Base-by-base conservation (phyloP, 345 rosid species). In the Nephelium lappaceum region DNA sequence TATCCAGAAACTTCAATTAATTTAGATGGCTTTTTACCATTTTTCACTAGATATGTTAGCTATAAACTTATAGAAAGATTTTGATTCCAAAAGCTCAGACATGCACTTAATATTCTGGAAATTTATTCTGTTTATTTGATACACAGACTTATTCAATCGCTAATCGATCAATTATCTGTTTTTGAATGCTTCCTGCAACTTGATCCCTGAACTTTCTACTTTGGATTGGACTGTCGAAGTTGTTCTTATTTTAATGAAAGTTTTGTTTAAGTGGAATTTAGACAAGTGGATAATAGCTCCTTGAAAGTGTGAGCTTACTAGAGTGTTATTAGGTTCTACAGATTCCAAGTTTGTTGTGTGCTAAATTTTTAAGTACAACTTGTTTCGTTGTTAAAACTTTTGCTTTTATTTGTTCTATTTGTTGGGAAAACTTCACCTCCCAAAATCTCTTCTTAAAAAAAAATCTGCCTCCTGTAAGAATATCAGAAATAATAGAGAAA, bases 301-400 rank as follows among this genome's bases (percentile, higher is more conserved):
- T 42, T 1, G 49, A 14, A 62, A 25, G 41, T 38, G 23, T 31
- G 36, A 25, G 23, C n/a, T 18, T 27, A 43, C 47, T 23, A 24
- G n/a, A n/a, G 12, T 43, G 63, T 63, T 18, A 36, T 42, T 14
- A 14, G 57, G 69, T 25, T 43, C 77, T 11, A 63, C 11, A 12
- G 42, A 43, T 63, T 23, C 58, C 68, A 62, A 23, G 31, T 12
- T 57, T 11, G 57, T 60, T 24, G 80, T 47, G n/a, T 53, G 63
- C 45, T 27, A 38, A 60, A 4, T 47, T 16, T 69, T 68, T 41
- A 25, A 41, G 10, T 43, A 8, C 68, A 57, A 23, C 67, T 69
- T 77, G 45, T 58, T 77, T 3, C 27, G 71, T 47, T 43, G 61
- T 45, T 49, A 25, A 21, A 31, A 62, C 25, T 60, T 70, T 25